Evolutionary conservation across 139 green algal species (phyloP).

Genomic region (Axilococcus clingmanii): DNA sequence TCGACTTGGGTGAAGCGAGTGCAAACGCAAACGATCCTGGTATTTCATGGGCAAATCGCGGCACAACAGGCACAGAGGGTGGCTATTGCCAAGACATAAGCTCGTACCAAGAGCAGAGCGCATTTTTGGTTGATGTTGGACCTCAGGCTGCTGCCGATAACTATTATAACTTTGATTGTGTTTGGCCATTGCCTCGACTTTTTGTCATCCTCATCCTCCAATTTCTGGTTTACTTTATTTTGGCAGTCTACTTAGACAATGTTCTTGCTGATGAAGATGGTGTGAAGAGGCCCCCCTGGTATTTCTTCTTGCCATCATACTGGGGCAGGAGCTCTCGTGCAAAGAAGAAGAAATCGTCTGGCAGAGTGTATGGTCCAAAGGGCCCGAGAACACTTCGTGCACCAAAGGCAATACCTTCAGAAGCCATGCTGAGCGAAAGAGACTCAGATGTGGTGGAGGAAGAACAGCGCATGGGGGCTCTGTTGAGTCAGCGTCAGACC

Average conservation of each 20-base stretch:
- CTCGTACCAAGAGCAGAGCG: background rate
- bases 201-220: conserved; percentile 22
- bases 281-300: conserved; percentile 35
- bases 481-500: background rate
- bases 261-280: conserved; percentile 74
- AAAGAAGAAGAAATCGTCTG: too few relatives aligned
- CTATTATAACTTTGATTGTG: conserved; percentile 60
- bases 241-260: conserved; percentile 87
- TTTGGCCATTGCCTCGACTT: conserved; percentile 46
- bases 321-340: conserved; percentile 32
- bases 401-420: too few relatives aligned
- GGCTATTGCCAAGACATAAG: conserved; percentile 32
- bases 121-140: conserved; percentile 9
- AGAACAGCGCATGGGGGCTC: conserved; percentile 37
- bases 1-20: conserved; percentile 54
- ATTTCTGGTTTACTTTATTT: conserved; percentile 53
- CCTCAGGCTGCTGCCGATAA: background rate
- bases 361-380: too few relatives aligned
- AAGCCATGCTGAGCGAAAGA: background rate
- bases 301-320: conserved; percentile 52
- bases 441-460: conserved; percentile 64
- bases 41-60: conserved; percentile 35
- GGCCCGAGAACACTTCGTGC: too few relatives aligned
- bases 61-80: too few relatives aligned
- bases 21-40: conserved; percentile 14